Evolutionary conservation across 495 filamentous ascomycete genomes (phyloP).

Genomic region (Neurospora africana): DNA sequence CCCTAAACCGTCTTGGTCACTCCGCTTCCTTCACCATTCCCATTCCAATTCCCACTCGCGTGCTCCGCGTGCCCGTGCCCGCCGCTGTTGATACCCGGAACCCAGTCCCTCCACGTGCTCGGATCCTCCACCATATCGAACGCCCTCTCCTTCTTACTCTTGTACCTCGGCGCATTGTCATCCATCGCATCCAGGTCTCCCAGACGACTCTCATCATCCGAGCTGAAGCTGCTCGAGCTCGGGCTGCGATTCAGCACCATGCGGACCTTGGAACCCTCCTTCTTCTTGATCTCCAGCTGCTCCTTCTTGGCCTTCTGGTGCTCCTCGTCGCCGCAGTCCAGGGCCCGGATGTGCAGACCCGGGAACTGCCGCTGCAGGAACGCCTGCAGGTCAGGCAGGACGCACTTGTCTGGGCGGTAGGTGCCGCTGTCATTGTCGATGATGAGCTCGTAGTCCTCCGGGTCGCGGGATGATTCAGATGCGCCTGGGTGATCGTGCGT

Average conservation of each 20-base stretch:
- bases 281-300: constrained; percentile 45
- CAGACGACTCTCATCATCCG: constrained; percentile 65
- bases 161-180: constrained; percentile 15
- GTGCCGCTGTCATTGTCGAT: constrained; percentile 96
- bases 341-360: constrained; percentile 57
- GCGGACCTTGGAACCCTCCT: constrained; percentile 47
- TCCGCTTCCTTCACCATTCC: neutral
- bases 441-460: constrained; percentile 67
- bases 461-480: constrained; percentile 37
- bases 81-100: neutral
- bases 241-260: constrained; percentile 55
- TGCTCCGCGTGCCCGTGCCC: neutral
- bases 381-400: constrained; percentile 55
- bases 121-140: constrained; percentile 35
- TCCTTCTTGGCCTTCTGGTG: constrained; percentile 44
- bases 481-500: constrained; percentile 13
- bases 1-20: neutral
- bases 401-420: constrained; percentile 70
- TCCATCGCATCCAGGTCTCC: constrained; percentile 36
- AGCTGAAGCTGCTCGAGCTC: constrained; percentile 49
- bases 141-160: constrained; percentile 34
- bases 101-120: constrained; percentile 18
- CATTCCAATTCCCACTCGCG: neutral
- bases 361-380: constrained; percentile 64
- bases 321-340: constrained; percentile 61